Evolutionary conservation across 2,329 filamentous ascomycete species (phyloP), one percentile per base, ranked within the genome.

Genomic region (Boeremia exigua): DNA sequence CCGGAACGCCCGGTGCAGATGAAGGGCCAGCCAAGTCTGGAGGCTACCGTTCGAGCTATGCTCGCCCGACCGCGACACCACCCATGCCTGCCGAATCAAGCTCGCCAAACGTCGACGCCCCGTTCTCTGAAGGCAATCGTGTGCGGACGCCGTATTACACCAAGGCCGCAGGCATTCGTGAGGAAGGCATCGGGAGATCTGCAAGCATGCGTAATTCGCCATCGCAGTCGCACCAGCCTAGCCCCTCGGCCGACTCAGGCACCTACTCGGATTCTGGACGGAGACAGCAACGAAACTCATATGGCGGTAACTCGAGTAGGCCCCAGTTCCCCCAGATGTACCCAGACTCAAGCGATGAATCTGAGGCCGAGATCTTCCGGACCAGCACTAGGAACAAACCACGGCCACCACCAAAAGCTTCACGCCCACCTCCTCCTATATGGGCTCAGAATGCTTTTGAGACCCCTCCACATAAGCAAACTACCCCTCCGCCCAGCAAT

Each of bases 1-100:
- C 85, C 17, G 79, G 79, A n/a, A 79, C 79, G 6, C 79, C 83
- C 29, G 84, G 82, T n/a, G 83, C 80, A 32, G 85, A 87, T 65
- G 85, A 87, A 62, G 79, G 82, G 32, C 83, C 83, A 68, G 84
- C 84, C 19, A 79, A 80, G 54, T 81, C 80, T 11, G 53, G 53
- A 33, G 81, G 81, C 2, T 79, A 82, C n/a, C 69, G 72, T 37
- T 65, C 68, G 9, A 69, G 68, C 56, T 72, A 73, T 43, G 61
- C 71, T 32, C 70, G 72, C 27, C 50, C 77, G 70, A 58, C 62
- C 61, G 65, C 66, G n/a, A 67, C 70, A 57, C 70, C 74, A 11
- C 48, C 56, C 10, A 54, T 49, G 2, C 50, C 54, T 17, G 48
- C 48, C 10, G 70, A 56, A 60, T 19, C 30, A 5, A 63, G 70